Conservation (phyloP, 768 basidiomycete species). For the Mycena latifolia region DNA sequence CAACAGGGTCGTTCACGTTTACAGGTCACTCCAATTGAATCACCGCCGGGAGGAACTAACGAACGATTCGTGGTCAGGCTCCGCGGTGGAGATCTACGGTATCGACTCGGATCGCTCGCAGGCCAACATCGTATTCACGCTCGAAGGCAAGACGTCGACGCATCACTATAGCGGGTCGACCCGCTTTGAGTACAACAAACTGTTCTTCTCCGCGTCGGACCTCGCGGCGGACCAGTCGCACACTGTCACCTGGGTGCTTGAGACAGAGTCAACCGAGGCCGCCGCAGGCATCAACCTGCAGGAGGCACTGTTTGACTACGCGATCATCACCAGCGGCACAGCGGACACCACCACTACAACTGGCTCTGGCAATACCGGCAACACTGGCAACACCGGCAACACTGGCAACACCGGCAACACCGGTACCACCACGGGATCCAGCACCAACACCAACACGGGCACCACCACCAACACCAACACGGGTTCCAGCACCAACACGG, state of each 20-base stretch:
- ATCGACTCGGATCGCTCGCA: conserved; percentile 18
- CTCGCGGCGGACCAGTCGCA: conserved; percentile 10
- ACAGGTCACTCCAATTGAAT: conserved; percentile 12
- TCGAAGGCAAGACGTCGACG: neutral
- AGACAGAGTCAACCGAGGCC: neutral
- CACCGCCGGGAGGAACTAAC: neutral
- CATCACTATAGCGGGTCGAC: conserved; percentile 31
- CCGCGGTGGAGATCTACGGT: conserved; percentile 29
- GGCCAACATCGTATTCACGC: conserved; percentile 29
- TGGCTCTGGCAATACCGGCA: neutral
- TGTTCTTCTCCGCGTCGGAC: conserved; percentile 24
- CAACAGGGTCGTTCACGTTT: conserved; percentile 27
- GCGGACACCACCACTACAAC: neutral
- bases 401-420: neutral
- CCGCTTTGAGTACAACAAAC: conserved; percentile 13
- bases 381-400: neutral
- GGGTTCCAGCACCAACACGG: too few relatives aligned
- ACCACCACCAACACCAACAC: neutral
- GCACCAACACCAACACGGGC: too few relatives aligned
- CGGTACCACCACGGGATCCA: too few relatives aligned
- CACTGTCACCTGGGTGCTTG: conserved; percentile 24
- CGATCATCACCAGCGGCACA: conserved; percentile 25
- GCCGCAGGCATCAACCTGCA: conserved; percentile 7
- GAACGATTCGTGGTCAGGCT: neutral
- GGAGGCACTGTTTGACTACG: conserved; percentile 28